These are phyloP conservation scores for Eucalyptus erythrocorys DNA, from an alignment of 345 rosid genomes.

Conservation along the genomic window DNA sequence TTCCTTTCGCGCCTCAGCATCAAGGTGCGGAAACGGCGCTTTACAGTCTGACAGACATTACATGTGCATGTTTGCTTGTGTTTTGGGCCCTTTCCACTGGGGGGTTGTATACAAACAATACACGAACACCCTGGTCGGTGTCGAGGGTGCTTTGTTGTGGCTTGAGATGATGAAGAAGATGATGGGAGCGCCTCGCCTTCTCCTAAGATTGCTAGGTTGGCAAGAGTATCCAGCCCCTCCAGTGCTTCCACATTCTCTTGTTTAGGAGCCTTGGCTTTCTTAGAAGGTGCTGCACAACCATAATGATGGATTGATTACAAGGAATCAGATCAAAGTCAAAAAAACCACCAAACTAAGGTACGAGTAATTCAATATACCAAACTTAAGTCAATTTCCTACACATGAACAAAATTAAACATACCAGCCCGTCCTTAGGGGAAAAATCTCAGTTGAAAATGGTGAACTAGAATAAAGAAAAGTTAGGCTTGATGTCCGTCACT, in stretches of 20 bases:
- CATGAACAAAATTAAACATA: background rate
- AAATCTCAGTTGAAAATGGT: background rate
- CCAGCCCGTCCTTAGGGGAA: background rate
- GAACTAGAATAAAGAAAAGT: background rate
- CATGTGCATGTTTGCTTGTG: conserved; percentile 77
- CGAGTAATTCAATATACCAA: background rate
- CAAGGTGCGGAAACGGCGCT: conserved; percentile 70
- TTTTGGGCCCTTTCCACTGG: conserved; percentile 85
- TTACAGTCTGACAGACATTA: conserved; percentile 56
- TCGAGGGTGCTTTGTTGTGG: conserved; percentile 86
- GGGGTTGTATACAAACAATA: conserved; percentile 91
- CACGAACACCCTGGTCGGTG: conserved; percentile 91
- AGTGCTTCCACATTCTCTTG: conserved; percentile 34
- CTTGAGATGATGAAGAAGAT: conserved; percentile 45
- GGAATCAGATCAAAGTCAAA: background rate
- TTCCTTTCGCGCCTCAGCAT: conserved; percentile 64
- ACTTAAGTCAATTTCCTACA: background rate
- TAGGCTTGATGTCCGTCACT: background rate
- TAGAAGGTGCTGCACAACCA: conserved; percentile 20
- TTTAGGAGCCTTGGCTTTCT: conserved; percentile 43
- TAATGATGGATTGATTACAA: background rate
- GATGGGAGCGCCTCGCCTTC: conserved; percentile 36
- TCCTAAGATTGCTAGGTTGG: conserved; percentile 53
- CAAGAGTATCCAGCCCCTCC: conserved; percentile 63
- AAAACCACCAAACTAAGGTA: background rate